Evolutionary conservation across 2,329 filamentous ascomycete genomes (phyloP), one percentile per base, ranked within the genome.

Genomic region (Neobulgaria alba): DNA sequence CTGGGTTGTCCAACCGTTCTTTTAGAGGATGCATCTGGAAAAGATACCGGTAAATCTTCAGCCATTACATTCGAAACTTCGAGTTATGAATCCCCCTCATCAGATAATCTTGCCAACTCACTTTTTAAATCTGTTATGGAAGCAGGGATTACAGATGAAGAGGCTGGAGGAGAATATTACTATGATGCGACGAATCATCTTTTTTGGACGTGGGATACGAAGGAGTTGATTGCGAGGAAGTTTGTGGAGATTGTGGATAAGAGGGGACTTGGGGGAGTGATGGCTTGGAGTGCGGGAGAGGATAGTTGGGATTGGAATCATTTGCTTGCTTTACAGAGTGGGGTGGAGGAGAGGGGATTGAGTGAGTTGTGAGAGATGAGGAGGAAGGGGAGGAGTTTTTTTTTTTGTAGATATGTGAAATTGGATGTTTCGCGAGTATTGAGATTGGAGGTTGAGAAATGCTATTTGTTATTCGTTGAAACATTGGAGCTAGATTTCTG

Each of bases 201-300:
- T 19, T 88, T 83, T 71, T 88, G 83, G 83, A 79, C 79, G 0
- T 87, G 79, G 67, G 84, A 88, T 44, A 82, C 78, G 0, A 65
- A 71, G 0, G 66, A 67, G 4, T 66, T 77, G 10, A 78, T 88
- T 38, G 51, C 58, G 5, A 63, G 64, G 40, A 88, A 88, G 63
- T 75, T 85, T 43, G 61, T 68, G 3, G 58, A 71, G 5, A 69
- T 88, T 23, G 67, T 85, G 2, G 62, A 67, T 19, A 65, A 65
- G 20, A 69, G 71, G 54, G 60, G 64, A 1, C 58, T 87, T 0
- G 82, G 82, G 1, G 84, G 84, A 14, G 75, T 84, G 3, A 85
- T 87, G 68, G 81, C 82, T 1, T 87, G 82, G 82, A 80, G 78
- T 21, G 53, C 86, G 43, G 82, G 79, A 1, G 80, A 87, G 61